Percentiles rank a stretch among this genome's conserved stretches.
These are phyloP conservation scores for Amanita polypyramis DNA, from an alignment of 768 basidiomycete species.

Conservation along the genomic window DNA sequence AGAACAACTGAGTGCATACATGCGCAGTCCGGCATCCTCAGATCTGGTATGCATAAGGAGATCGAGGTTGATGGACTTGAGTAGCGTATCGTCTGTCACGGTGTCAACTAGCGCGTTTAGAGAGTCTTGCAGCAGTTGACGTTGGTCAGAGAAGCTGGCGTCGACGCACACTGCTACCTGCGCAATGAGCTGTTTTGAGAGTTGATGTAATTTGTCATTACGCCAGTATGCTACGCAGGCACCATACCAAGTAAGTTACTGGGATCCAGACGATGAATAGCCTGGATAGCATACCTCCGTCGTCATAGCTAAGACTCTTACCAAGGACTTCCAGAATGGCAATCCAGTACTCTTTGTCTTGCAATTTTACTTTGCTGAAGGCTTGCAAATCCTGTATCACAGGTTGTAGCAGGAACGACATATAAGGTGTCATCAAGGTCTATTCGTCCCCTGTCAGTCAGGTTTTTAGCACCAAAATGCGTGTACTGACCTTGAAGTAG, in stretches of 20 bases:
- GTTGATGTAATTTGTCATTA: constrained; percentile 61
- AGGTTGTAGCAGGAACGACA: constrained; percentile 63
- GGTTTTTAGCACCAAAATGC: neutral
- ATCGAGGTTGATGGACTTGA: constrained; percentile 76
- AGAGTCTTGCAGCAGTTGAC: constrained; percentile 33
- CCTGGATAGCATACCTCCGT: constrained; percentile 53
- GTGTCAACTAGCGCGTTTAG: constrained; percentile 45
- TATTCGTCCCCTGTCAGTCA: constrained; percentile 16
- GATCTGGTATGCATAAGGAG: constrained; percentile 86
- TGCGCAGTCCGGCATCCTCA: constrained; percentile 59
- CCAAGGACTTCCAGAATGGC: constrained; percentile 49
- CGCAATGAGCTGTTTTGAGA: constrained; percentile 47
- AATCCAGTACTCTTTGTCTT: constrained; percentile 47
- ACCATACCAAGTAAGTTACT: neutral
- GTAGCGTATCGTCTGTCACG: constrained; percentile 45
- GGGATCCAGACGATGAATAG: neutral
- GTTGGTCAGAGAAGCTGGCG: neutral
- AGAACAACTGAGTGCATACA: constrained; percentile 60
- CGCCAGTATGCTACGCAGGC: constrained; percentile 75
- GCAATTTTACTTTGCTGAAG: constrained; percentile 24
- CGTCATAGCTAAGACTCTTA: constrained; percentile 68
- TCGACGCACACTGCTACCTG: constrained; percentile 49
- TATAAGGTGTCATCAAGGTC: constrained; percentile 88
- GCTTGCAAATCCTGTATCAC: constrained; percentile 51
- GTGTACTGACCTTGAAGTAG: constrained; percentile 68